Conservation (phyloP, 495 filamentous ascomycete genomes). For the Clohesyomyces aquaticus region DNA sequence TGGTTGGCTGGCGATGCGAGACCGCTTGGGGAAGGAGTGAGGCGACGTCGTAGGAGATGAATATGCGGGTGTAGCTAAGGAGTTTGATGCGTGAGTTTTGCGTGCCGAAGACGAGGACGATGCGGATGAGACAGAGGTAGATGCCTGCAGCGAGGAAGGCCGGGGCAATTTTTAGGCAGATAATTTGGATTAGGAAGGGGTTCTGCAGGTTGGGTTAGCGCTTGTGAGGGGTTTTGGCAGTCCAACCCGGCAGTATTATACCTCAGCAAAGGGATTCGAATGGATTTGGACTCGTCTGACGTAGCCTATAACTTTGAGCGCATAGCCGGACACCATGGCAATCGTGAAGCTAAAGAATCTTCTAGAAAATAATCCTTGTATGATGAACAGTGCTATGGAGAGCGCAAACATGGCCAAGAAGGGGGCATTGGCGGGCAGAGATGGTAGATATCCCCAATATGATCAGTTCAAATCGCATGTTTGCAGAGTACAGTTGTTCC, state of each 20-base stretch:
- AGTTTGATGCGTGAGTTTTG: slow-evolving; percentile 58
- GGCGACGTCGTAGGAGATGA: slow-evolving; percentile 58
- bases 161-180: slow-evolving; percentile 61
- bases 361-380: slow-evolving; percentile 41
- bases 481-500: slow-evolving; percentile 39
- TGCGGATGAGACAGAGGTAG: slow-evolving; percentile 59
- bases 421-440: slow-evolving; percentile 34
- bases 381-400: slow-evolving; percentile 33
- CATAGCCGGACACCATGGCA: slow-evolving; percentile 50
- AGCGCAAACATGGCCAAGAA: slow-evolving; percentile 40
- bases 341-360: slow-evolving; percentile 49
- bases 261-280: slow-evolving; percentile 50
- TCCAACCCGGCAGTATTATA: neutral
- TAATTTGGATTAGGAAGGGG: slow-evolving; percentile 46
- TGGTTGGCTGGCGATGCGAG: slow-evolving; percentile 41
- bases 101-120: slow-evolving; percentile 53
- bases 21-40: slow-evolving; percentile 58
- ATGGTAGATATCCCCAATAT: slow-evolving; percentile 44
- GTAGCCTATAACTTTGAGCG: slow-evolving; percentile 54
- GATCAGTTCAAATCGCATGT: slow-evolving; percentile 39
- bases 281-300: slow-evolving; percentile 50
- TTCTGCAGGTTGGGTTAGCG: slow-evolving; percentile 15
- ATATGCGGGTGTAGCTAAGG: slow-evolving; percentile 57
- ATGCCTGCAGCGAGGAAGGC: slow-evolving; percentile 63
- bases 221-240: neutral